phyloP scores from a whole-genome alignment of 306 rosid genomes.

The Alnus rubra region DNA sequence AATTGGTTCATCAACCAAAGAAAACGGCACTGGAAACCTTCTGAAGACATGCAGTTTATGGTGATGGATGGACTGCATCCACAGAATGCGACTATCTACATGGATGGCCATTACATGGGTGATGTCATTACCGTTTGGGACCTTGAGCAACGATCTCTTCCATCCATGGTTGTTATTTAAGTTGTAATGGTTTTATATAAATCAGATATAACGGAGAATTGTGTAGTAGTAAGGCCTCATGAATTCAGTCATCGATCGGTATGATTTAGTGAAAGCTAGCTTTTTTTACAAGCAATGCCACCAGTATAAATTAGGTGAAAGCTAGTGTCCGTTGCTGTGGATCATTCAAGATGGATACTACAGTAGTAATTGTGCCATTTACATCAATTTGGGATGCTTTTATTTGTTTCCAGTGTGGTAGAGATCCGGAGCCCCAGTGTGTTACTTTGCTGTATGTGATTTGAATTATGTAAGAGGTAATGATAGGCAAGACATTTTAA shows the following conservation, averaged over 20 bases:
- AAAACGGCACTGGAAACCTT: conserved; percentile 98
- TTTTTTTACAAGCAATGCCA: neutral
- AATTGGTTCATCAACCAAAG: conserved; percentile 99
- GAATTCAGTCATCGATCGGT: neutral
- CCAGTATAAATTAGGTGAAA: conserved; percentile 1
- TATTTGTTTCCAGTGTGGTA: neutral
- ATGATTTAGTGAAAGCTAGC: neutral
- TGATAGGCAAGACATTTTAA: neutral
- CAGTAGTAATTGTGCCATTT: neutral
- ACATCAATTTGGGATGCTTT: conserved; percentile 1
- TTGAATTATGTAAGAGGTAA: neutral
- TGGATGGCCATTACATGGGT: conserved; percentile 75
- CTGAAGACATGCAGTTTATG: conserved; percentile 98
- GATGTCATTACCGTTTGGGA: conserved; percentile 86
- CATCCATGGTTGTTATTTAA: neutral
- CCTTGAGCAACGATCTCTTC: conserved; percentile 38
- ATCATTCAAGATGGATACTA: neutral
- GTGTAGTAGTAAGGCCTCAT: neutral
- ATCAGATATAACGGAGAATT: neutral
- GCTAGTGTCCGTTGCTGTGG: neutral
- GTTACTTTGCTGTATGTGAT: conserved; percentile 29
- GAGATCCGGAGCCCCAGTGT: conserved; percentile 1
- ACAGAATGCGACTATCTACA: conserved; percentile 65
- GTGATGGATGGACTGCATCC: conserved; percentile 96
- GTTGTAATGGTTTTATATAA: neutral